phyloP scores from a whole-genome alignment of 1,139 yeast species.

The Suhomyces yuchorum region DNA sequence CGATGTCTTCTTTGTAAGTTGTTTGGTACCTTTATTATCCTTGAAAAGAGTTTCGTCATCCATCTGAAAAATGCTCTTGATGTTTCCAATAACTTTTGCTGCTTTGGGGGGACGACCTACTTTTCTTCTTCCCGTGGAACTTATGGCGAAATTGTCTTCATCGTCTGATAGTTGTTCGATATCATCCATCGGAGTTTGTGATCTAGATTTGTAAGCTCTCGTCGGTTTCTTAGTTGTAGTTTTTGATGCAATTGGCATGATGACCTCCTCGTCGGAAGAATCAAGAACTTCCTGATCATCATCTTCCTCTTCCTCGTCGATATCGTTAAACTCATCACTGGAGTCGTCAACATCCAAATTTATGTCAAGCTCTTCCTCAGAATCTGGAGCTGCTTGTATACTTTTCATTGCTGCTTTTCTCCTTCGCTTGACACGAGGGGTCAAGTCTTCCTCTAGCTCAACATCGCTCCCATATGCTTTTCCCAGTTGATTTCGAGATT shows the following conservation, averaged over 20 bases:
- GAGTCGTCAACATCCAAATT: slow-evolving; percentile 4
- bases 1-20: neutral
- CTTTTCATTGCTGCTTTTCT: slow-evolving; percentile 5
- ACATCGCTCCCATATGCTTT: slow-evolving; percentile 33
- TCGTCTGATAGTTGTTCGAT: neutral
- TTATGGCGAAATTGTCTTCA: neutral
- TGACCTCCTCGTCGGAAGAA: slow-evolving; percentile 10
- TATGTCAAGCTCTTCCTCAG: slow-evolving; percentile 6
- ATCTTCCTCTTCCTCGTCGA: slow-evolving; percentile 13
- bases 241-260: slow-evolving; percentile 4
- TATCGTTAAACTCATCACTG: slow-evolving; percentile 7
- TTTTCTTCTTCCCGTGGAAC: slow-evolving; percentile 15
- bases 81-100: slow-evolving; percentile 33
- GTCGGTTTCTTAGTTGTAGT: neutral
- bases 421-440: slow-evolving; percentile 4
- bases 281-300: slow-evolving; percentile 7
- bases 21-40: slow-evolving; percentile 18
- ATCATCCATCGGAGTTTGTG: neutral
- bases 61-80: slow-evolving; percentile 40
- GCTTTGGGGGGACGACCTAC: slow-evolving; percentile 42
- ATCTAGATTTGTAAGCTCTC: neutral
- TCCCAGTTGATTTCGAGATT: slow-evolving; percentile 24
- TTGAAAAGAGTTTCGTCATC: slow-evolving; percentile 32
- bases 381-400: slow-evolving; percentile 4
- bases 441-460: slow-evolving; percentile 33